Evolutionary conservation across 768 basidiomycete genomes (phyloP).

Genomic region (Amanita exitialis): DNA sequence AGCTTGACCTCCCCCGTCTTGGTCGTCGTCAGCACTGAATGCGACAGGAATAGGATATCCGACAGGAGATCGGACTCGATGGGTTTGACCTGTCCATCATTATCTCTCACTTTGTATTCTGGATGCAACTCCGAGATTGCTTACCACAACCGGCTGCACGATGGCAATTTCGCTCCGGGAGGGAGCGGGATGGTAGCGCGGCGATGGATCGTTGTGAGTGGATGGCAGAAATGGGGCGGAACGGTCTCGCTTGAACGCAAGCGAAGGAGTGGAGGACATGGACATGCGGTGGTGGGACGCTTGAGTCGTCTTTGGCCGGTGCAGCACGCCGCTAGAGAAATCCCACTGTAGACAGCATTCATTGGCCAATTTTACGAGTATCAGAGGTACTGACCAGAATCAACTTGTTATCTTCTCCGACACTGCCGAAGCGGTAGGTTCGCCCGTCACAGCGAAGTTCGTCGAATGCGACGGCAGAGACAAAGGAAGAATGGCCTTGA

Average conservation of each 20-base stretch:
- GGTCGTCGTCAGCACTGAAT: constrained; percentile 69
- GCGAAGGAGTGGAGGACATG: constrained; percentile 69
- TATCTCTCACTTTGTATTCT: neutral
- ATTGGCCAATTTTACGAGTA: neutral
- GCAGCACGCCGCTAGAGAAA: constrained; percentile 85
- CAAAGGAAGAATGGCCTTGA: constrained; percentile 94
- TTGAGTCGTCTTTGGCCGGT: constrained; percentile 63
- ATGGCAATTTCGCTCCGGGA: constrained; percentile 84
- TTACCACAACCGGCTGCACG: constrained; percentile 82
- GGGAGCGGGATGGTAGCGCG: constrained; percentile 79
- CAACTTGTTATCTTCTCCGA: constrained; percentile 94
- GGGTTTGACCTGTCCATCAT: constrained; percentile 54
- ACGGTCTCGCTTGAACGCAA: constrained; percentile 56
- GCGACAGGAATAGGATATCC: constrained; percentile 66
- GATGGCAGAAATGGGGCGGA: constrained; percentile 49
- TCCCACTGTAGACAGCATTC: constrained; percentile 59
- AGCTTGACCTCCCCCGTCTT: constrained; percentile 71
- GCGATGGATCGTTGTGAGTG: constrained; percentile 28
- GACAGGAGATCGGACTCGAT: constrained; percentile 76
- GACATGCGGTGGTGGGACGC: constrained; percentile 55
- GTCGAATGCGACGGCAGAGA: constrained; percentile 85
- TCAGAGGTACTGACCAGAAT: constrained; percentile 56
- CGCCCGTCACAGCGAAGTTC: constrained; percentile 79
- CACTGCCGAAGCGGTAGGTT: constrained; percentile 90
- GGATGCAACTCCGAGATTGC: constrained; percentile 14